These are phyloP conservation scores for Microdochium bolleyi DNA, from an alignment of 2,329 filamentous ascomycete species.

Conservation along the genomic window DNA sequence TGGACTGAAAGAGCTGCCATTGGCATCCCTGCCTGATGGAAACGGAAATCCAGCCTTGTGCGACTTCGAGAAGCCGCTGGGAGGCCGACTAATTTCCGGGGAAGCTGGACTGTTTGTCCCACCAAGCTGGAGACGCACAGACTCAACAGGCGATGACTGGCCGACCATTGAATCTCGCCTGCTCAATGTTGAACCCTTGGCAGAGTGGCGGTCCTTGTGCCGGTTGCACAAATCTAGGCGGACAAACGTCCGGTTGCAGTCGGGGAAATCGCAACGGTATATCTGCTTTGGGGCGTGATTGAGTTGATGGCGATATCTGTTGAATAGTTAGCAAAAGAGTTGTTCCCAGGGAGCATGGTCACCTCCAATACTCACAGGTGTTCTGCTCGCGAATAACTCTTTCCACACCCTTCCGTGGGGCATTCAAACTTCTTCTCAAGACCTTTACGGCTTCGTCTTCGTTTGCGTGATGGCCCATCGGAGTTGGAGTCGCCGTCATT, in stretches of 20 bases:
- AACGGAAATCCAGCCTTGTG: conserved; percentile 32
- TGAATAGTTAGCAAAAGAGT: conserved; percentile 12
- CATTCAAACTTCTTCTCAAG: conserved; percentile 80
- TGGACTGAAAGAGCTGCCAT: conserved; percentile 37
- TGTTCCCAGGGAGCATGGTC: conserved; percentile 1
- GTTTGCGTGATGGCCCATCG: conserved; percentile 46
- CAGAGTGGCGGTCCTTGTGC: conserved; percentile 73
- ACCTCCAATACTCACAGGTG: conserved; percentile 60
- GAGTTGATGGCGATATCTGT: conserved; percentile 77
- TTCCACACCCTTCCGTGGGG: conserved; percentile 78
- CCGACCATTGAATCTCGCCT: conserved; percentile 61
- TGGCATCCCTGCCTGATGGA: conserved; percentile 34
- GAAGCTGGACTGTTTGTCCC: conserved; percentile 32
- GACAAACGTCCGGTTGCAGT: conserved; percentile 85
- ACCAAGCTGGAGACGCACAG: conserved; percentile 30
- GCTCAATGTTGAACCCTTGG: conserved; percentile 68
- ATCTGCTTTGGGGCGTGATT: conserved; percentile 96
- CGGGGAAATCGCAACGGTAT: conserved; percentile 86
- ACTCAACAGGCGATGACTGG: conserved; percentile 35
- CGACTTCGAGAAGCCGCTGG: conserved; percentile 30
- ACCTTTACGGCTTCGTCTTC: conserved; percentile 67
- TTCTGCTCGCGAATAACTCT: conserved; percentile 93
- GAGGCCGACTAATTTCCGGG: conserved; percentile 37
- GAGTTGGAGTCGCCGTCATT: conserved; percentile 43
- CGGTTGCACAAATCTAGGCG: conserved; percentile 86